Evolutionary conservation across 1,284 basidiomycete genomes (phyloP).

Genomic region (Phellopilus nigrolimitatus): DNA sequence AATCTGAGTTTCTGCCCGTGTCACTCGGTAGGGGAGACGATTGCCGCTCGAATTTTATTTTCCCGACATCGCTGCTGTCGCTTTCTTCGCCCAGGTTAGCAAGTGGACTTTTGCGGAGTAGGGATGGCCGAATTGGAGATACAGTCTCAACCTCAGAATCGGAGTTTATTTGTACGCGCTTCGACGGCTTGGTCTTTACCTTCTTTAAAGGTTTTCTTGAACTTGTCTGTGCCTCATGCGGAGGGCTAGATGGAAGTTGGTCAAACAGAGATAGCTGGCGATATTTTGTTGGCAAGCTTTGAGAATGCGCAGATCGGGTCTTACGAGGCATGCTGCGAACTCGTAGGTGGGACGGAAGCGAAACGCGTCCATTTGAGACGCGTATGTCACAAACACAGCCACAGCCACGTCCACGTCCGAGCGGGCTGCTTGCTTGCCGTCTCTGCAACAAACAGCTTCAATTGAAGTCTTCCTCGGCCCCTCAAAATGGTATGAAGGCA

Average conservation of each 20-base stretch:
- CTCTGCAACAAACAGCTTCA: no score
- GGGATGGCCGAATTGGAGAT: not conserved
- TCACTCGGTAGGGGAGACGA: slow-evolving; percentile 7
- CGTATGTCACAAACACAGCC: slow-evolving; percentile 37
- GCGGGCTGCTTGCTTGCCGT: no score
- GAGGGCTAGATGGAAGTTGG: slow-evolving; percentile 15
- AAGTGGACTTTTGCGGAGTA: not conserved
- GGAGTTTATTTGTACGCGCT: not conserved
- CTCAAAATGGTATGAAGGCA: no score
- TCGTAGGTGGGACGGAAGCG: not conserved
- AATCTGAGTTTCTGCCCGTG: slow-evolving; percentile 1
- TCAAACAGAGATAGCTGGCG: slow-evolving; percentile 15
- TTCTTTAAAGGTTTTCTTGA: not conserved
- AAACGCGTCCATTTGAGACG: no score
- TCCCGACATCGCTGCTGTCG: slow-evolving; percentile 18
- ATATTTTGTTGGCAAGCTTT: slow-evolving; percentile 1
- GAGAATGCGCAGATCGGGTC: not conserved
- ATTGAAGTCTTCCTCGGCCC: no score
- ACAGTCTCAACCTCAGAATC: not conserved
- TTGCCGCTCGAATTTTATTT: slow-evolving; percentile 16
- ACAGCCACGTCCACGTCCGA: slow-evolving; percentile 43
- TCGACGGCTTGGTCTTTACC: not conserved
- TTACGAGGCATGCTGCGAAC: slow-evolving; percentile 12
- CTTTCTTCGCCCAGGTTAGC: slow-evolving; percentile 5
- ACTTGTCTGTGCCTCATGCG: not conserved